Evolutionary conservation across 257 asterid species (phyloP), one percentile per base, ranked within the genome.

Genomic region (Forsythia suspensa): DNA sequence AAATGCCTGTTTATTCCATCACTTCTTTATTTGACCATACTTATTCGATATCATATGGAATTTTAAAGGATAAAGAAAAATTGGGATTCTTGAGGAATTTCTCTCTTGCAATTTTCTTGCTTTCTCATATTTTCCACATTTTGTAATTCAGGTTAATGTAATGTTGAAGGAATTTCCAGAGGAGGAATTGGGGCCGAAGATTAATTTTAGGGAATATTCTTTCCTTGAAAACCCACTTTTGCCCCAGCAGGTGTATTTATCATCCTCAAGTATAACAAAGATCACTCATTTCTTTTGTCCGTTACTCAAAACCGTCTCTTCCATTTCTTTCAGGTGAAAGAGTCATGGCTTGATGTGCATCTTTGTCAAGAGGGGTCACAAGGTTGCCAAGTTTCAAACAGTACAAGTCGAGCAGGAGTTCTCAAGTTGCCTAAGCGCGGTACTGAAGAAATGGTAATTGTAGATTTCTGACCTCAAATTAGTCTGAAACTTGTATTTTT

Each of bases 291-390:
- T 16, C 37, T 38, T 18, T 24, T n/a, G 3, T 72, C 61, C 43
- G 73, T 70, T 77, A 78, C 79, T 77, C 40, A 71, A 18, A 57
- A 72, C 73, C 59, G 8, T 34, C 8, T 5, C 16, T 44, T 9
- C 38, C 78, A 8, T 67, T 72, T 73, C n/a, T 87, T 81, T 76
- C 90, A 96, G 99, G 98, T 94, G 81, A 96, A 90, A 86, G 91
- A 92, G 79, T 96, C 98, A 13, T 91, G 97, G 98, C 93, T 96
- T 39, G 85, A 96, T 68, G 99, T 96, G 82, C 92, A 88, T 79
- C 94, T 96, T 82, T 96, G 99, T 87, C 93, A 86, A 75, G 93
- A 88, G 79, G 97, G 96, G 48, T 91, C 97, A 79, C 79, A 12
- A 20, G 96, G 92, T 80, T 96, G 99, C 81, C 89, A 88, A 82